Conservation (phyloP, 805 yeast genomes). For the Wickerhamomyces chambardii region DNA sequence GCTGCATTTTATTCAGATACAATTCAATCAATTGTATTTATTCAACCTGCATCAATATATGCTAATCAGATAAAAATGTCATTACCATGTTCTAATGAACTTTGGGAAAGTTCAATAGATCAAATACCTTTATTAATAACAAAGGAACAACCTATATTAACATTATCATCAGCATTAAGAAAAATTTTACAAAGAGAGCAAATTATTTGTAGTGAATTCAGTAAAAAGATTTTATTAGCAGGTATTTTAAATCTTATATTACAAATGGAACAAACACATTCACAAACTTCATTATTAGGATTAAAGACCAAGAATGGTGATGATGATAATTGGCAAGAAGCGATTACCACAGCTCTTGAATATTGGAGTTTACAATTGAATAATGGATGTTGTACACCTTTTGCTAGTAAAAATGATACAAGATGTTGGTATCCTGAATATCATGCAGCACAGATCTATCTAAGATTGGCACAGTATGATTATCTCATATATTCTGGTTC, state of each 20-base stretch:
- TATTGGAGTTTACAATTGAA: conserved; percentile 34
- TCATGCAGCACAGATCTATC: conserved; percentile 51
- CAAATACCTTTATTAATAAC: neutral
- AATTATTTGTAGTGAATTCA: conserved; percentile 33
- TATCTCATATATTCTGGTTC: conserved; percentile 60
- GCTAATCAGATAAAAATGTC: conserved; percentile 1
- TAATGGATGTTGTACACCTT: neutral
- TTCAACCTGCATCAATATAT: conserved; percentile 21
- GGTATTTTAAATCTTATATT: conserved; percentile 54
- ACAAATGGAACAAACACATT: conserved; percentile 42
- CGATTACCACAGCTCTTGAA: conserved; percentile 56
- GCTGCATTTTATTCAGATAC: conserved; percentile 33
- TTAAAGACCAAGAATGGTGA: neutral
- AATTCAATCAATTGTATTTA: conserved; percentile 30
- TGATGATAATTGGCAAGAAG: conserved; percentile 44
- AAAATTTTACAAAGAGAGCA: conserved; percentile 4
- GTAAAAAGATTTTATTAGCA: conserved; percentile 49
- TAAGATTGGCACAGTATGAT: conserved; percentile 52
- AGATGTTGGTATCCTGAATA: conserved; percentile 42
- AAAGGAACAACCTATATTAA: neutral
- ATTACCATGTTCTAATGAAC: conserved; percentile 1
- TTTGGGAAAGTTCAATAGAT: neutral
- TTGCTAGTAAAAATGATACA: neutral
- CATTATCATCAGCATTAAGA: neutral
- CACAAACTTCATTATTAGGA: neutral